Evolutionary conservation across 768 basidiomycete species (phyloP), one percentile per base, ranked within the genome.

Genomic region (Tulasnella sp.): DNA sequence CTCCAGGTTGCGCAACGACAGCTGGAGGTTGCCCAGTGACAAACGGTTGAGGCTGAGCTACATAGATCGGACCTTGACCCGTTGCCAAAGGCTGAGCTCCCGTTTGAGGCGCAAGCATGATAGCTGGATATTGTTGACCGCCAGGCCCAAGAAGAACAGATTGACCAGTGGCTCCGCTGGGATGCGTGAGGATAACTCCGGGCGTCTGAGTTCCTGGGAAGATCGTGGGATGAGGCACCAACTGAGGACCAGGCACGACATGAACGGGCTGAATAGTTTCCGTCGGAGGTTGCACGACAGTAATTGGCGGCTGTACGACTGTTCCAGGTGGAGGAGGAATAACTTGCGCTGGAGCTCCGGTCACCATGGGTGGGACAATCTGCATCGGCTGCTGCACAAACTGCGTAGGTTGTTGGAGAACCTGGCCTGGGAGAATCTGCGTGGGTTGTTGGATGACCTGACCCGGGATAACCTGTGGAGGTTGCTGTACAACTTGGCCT

Each of bases 1-100:
- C 56, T 78, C 42, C 34, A 48, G 42, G 16, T 6, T 24, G 74
- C 19, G 38, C n/a, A 46, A 71, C 48, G 68, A 78, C 77, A 10
- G 72, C 27, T 34, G 71, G 77, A 19, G 71, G 77, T 72, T 42
- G 77, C n/a, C n/a, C n/a, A n/a, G n/a, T n/a, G n/a, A n/a, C n/a
- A n/a, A n/a, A n/a, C n/a, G n/a, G n/a, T n/a, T n/a, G n/a, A n/a
- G n/a, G n/a, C n/a, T n/a, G n/a, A n/a, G n/a, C n/a, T n/a, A n/a
- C n/a, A n/a, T n/a, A 38, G 42, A 73, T 73, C 14, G 72, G 72
- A 16, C 38, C 38, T 73, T 73, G 72, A 73, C 72, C 72, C 21
- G 72, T 73, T 7, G 18, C 21, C 7, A 38, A 16, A 21, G 72
- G 72, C 31, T 73, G 72, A 19, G 24, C n/a, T 27, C 56, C 56